Conservation (phyloP, 257 asterid genomes). For the Forsythia suspensa region DNA sequence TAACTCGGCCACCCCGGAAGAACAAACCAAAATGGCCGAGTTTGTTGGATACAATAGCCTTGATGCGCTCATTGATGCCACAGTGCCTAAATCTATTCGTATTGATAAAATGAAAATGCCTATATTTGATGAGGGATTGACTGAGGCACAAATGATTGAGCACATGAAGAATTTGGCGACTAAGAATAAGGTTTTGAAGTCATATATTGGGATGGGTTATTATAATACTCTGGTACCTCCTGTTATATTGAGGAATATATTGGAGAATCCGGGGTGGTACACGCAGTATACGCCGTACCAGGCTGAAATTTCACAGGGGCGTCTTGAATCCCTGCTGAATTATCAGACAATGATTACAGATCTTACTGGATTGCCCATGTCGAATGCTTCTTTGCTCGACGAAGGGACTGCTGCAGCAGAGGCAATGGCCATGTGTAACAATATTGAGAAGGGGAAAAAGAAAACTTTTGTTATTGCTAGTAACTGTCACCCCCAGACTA, state of each 20-base stretch:
- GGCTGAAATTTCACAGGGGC: conserved; percentile 97
- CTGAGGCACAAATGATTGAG: conserved; percentile 85
- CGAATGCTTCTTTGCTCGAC: conserved; percentile 91
- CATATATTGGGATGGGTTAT: conserved; percentile 94
- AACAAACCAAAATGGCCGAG: conserved; percentile 79
- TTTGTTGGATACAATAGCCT: conserved; percentile 58
- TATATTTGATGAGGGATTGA: conserved; percentile 71
- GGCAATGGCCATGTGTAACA: conserved; percentile 99
- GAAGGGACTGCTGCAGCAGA: conserved; percentile 99
- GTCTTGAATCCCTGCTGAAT: conserved; percentile 87
- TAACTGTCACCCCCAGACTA: conserved; percentile 96
- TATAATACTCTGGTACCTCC: conserved; percentile 87
- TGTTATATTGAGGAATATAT: conserved; percentile 78
- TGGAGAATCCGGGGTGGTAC: conserved; percentile 99
- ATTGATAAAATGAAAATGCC: conserved; percentile 60
- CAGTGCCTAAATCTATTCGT: conserved; percentile 92
- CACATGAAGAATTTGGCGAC: conserved; percentile 81
- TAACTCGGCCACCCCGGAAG: conserved; percentile 93
- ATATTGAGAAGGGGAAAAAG: conserved; percentile 81
- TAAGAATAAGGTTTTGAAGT: conserved; percentile 74
- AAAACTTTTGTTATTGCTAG: conserved; percentile 85
- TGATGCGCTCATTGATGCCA: conserved; percentile 77
- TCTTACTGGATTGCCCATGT: conserved; percentile 93
- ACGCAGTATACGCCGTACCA: conserved; percentile 99
- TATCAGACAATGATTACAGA: conserved; percentile 90